Evolutionary conservation across 495 filamentous ascomycete species (phyloP), one percentile per base, ranked within the genome.

Genomic region (Aspergillus avenaceus): DNA sequence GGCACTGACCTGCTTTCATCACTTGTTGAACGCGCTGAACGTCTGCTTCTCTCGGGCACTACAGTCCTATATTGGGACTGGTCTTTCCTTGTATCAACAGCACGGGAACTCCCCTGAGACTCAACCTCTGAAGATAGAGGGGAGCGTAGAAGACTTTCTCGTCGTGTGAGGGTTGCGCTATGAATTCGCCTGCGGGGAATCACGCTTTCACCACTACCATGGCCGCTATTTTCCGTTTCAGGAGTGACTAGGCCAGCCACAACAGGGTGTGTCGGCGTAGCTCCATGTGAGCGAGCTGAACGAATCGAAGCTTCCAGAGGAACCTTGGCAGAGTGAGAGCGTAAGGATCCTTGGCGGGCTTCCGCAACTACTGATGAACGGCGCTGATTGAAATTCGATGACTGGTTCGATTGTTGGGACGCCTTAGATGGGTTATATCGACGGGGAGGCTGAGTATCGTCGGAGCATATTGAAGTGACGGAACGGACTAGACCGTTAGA

Each of bases 281-380:
- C 53, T 19, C 65, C 62, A 58, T 60, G 47, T 21, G 66, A 58
- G 26, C 68, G 70, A 37, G 52, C 66, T 19, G 64, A 69, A 31
- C 68, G 66, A 25, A 58, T 42, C 1, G 64, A 55, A 22, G 70
- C 62, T 29, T 73, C 71, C 3, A 67, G 72, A 22, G 69, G 61
- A 16, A 65, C 52, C 37, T 68, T 61, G 21, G 50, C 43, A 40
- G 63, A 52, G 41, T 65, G 67, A 8, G 64, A 55, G 9, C 58
- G 69, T 6, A 57, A 58, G n/a, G 57, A 49, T 8, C 59, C 56
- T 41, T 80, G 78, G 24, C 74, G 80, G 37, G 79, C 67, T 59
- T 87, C 84, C 12, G 74, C 68, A 28, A 83, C 77, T 3, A 83
- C 81, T 21, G 77, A 73, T 19, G 77, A 71, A 41, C 82, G 79